A percentile compares a stretch with the other conserved stretches of the same genome.
phyloP scores from a whole-genome alignment of 805 yeast species.

The Pichia manshurica region DNA sequence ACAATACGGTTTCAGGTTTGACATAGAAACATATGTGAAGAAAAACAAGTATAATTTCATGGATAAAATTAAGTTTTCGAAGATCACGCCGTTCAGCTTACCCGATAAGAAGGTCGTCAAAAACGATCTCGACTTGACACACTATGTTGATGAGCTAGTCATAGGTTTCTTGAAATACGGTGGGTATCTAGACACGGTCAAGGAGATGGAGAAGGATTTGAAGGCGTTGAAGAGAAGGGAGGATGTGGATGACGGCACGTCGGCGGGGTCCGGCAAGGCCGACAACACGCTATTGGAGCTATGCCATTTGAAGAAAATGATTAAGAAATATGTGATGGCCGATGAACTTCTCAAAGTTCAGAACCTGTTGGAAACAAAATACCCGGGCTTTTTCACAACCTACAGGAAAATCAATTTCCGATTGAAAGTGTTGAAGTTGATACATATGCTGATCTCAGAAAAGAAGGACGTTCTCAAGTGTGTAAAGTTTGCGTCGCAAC shows the following conservation, averaged over 20 bases:
- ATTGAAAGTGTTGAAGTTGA: constrained; percentile 39
- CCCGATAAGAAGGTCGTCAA: constrained; percentile 11
- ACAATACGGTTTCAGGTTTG: constrained; percentile 39
- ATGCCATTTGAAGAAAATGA: constrained; percentile 35
- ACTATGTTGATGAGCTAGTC: constrained; percentile 20
- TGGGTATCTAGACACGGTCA: constrained; percentile 51
- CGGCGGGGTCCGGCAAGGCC: constrained; percentile 14
- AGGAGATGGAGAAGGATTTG: constrained; percentile 46
- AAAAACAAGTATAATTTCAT: constrained; percentile 30
- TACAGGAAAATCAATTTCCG: constrained; percentile 35
- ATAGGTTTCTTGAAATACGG: constrained; percentile 50
- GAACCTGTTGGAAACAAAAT: constrained; percentile 32
- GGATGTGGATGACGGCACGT: constrained; percentile 19
- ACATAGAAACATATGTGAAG: constrained; percentile 43
- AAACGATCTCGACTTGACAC: constrained; percentile 18
- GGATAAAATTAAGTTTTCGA: constrained; percentile 16
- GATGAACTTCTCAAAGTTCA: constrained; percentile 43
- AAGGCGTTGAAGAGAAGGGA: constrained; percentile 22
- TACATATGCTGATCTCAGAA: constrained; percentile 30
- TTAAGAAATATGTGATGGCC: constrained; percentile 36
- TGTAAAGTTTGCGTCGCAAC: constrained; percentile 34
- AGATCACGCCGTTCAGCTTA: constrained; percentile 3
- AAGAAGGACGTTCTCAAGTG: constrained; percentile 28
- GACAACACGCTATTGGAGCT: constrained; percentile 30
- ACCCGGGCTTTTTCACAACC: constrained; percentile 34